These are phyloP conservation scores for Blastobotrys indianensis DNA, from an alignment of 1,139 yeast genomes.

Conservation along the genomic window DNA sequence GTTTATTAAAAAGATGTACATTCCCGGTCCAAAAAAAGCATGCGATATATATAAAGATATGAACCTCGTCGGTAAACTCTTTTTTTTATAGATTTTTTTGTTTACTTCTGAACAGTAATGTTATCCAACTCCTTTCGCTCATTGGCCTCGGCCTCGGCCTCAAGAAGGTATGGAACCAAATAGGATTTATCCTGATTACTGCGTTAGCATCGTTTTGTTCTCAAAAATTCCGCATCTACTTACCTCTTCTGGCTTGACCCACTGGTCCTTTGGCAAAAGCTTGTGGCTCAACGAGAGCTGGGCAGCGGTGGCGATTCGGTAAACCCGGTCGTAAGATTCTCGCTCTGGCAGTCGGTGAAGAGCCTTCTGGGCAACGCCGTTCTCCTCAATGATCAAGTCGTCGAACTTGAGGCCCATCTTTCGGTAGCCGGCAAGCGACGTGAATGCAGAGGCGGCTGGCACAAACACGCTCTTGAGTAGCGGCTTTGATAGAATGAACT, in stretches of 20 bases:
- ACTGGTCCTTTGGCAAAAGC: constrained; percentile 74
- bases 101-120: constrained; percentile 32
- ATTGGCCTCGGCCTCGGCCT: constrained; percentile 86
- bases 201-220: constrained; percentile 5
- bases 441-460: constrained; percentile 74
- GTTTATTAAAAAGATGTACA: neutral
- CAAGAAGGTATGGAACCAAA: constrained; percentile 82
- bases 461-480: constrained; percentile 64
- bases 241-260: constrained; percentile 64
- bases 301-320: constrained; percentile 85
- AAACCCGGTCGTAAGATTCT: constrained; percentile 84
- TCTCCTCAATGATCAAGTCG: constrained; percentile 84
- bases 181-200: constrained; percentile 61
- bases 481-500: constrained; percentile 77
- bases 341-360: constrained; percentile 77
- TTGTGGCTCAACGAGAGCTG: constrained; percentile 83
- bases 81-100: neutral
- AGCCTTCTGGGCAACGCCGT: constrained; percentile 80
- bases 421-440: constrained; percentile 82
- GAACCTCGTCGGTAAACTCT: too few relatives aligned
- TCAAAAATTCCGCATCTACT: constrained; percentile 6
- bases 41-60: neutral
- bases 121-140: constrained; percentile 89
- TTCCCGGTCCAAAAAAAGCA: neutral
- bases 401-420: constrained; percentile 83